These are phyloP conservation scores for Chaetoceros tenuissimus DNA, from an alignment of 108 stramenopile species.

Conservation along the genomic window DNA sequence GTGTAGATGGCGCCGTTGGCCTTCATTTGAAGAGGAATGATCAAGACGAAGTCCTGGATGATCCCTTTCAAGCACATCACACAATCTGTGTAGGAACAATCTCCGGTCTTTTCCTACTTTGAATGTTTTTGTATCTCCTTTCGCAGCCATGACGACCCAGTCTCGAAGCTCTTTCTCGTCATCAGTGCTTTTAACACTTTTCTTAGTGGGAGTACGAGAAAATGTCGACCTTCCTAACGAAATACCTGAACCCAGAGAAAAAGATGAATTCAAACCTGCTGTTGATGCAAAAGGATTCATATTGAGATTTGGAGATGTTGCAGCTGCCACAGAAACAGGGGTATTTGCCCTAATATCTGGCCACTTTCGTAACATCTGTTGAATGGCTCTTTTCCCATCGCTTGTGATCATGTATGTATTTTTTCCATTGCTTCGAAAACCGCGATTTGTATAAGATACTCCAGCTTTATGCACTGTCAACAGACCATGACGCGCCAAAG, in stretches of 20 bases:
- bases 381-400: constrained; percentile 15
- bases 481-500: constrained; percentile 17
- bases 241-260: neutral
- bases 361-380: constrained; percentile 10
- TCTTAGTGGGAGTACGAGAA: neutral
- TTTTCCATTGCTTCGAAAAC: neutral
- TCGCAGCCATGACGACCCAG: constrained; percentile 8
- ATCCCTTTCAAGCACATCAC: constrained; percentile 9
- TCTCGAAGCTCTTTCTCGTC: constrained; percentile 6
- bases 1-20: constrained; percentile 1
- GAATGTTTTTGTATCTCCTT: constrained; percentile 9
- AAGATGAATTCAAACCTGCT: neutral
- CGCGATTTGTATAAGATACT: constrained; percentile 1
- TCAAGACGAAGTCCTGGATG: constrained; percentile 7
- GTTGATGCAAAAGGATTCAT: neutral
- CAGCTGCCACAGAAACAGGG: neutral
- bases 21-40: constrained; percentile 4
- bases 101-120: constrained; percentile 20
- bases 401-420: constrained; percentile 14
- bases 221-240: neutral
- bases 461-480: constrained; percentile 8
- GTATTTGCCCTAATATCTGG: neutral
- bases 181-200: neutral
- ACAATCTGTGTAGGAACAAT: constrained; percentile 8
- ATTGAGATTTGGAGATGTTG: neutral